Base-by-base conservation (phyloP, 1,284 basidiomycete genomes). In the Cryptococcus sp. region DNA sequence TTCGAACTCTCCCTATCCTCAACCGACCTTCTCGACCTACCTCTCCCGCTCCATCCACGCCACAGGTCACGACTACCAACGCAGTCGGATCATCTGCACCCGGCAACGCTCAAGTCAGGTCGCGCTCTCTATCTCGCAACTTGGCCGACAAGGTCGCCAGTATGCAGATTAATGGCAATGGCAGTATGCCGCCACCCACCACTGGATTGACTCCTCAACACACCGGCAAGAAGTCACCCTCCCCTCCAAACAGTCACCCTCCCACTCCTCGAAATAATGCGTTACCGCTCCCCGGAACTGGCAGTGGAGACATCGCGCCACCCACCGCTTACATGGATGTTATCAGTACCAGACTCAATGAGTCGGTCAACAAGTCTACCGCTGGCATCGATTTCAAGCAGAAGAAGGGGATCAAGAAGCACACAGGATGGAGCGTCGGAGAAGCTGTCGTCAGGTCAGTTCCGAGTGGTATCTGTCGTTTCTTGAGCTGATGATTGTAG, bases 1-100 rank as follows among this genome's bases (percentile, higher is more conserved):
- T 76, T 45, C 72, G 71, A 46, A 70, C 73, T 21, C 69, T 76
- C 24, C 73, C 73, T 39, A 71, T 76, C 48, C 72, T 76, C 55
- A 69, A 72, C 60, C 67, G 73, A 23, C 72, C 72, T n/a, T 73
- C 73, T 18, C 66, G 74, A 43, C 64, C 73, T 16, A 52, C 70
- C 16, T 72, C 72, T 10, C 74, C 74, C 3, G 71, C 66, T 7
- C 67, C 71, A 18, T 54, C 67, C 13, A 58, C 66, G 21, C 63
- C 63, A 28, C 61, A 66, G 45, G 47, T 53, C 28, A 50, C 51
- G 21, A 54, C 55, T 14, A 52, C 64, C 14, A 63, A 61, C 18
- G 62, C 58, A 16, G 42, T 49, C 13, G 63, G 59, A 21, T 59
- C 59, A 11, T 49, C 61, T 50, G 22, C 54, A 45, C 34, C 39